Evolutionary conservation across 1,284 basidiomycete genomes (phyloP).

Genomic region (Limonomyces culmigenus): DNA sequence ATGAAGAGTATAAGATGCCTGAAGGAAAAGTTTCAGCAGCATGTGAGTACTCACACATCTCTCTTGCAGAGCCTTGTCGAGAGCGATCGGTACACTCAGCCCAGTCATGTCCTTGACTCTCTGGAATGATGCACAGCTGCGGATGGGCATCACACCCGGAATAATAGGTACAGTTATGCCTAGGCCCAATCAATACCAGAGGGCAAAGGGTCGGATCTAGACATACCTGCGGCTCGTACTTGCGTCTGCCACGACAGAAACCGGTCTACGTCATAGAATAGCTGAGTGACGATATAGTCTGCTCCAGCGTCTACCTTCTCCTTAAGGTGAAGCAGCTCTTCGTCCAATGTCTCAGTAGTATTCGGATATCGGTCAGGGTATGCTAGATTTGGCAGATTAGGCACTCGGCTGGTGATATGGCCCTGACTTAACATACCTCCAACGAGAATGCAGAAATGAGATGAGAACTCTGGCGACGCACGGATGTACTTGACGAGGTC

Average conservation of each 20-base stretch:
- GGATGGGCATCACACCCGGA: conserved; percentile 96
- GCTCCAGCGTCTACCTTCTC: conserved; percentile 90
- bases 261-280: conserved; percentile 89
- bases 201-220: neutral
- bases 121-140: conserved; percentile 87
- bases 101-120: conserved; percentile 85
- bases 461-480: conserved; percentile 59
- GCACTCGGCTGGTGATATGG: conserved; percentile 4
- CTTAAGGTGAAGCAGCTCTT: conserved; percentile 69
- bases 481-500: conserved; percentile 91
- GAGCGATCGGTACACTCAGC: conserved; percentile 54
- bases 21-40: neutral
- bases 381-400: conserved; percentile 26
- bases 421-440: conserved; percentile 33
- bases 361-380: conserved; percentile 91
- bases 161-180: conserved; percentile 88
- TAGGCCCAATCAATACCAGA: conserved; percentile 12
- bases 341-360: conserved; percentile 38
- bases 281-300: conserved; percentile 91
- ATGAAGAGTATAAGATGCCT: conserved; percentile 1
- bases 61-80: conserved; percentile 57
- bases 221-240: conserved; percentile 55
- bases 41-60: conserved; percentile 50
- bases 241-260: conserved; percentile 69
- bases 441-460: conserved; percentile 85